Evolutionary conservation across 345 rosid species (phyloP), one percentile per base, ranked within the genome.

Genomic region (Pugionium cornutum): DNA sequence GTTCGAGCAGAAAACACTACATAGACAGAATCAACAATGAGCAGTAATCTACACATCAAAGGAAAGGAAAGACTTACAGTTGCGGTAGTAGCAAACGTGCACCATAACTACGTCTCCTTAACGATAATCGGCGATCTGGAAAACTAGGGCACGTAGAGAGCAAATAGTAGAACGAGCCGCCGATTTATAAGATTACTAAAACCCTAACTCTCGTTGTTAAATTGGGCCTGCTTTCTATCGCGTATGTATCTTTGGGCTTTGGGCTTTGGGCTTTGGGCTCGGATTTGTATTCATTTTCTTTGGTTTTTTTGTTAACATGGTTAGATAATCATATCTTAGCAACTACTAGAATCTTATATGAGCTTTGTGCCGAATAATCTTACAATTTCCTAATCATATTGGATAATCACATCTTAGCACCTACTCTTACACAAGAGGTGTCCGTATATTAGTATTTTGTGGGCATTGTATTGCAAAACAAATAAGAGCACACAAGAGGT

Each of bases 1-100:
- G 5, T 36, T 53, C 29, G 36, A 53, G 31, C 0, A 34, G 25
- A 28, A 28, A 31, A 28, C 28, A 0, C 3, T 0, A 49, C 0
- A 50, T 1, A 33, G 10, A 47, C 1, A 35, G 32, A 76, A 62
- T n/a, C 26, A 26, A 35, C 0, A 56, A 33, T 29, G 61, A 9
- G 25, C 1, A 2, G 9, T 2, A 8, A 27, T 5, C 6, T 40
- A 50, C 4, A 6, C 0, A n/a, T 1, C 2, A 3, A 4, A 58
- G 4, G 6, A 29, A 2, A 48, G 4, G 1, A 40, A 53, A 59
- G 7, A 6, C 73, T 75, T 76, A 83, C 86, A 72, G 68, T 83
- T 83, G 53, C 86, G 78, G 57, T 83, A 83, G 72, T 76, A 80
- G 53, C 75, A 55, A 66, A 80, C 84, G 76, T 83, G 77, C 61